These are phyloP conservation scores for Mortierella antarctica DNA, from an alignment of 192 early-diverging fungal genomes.

Conservation along the genomic window DNA sequence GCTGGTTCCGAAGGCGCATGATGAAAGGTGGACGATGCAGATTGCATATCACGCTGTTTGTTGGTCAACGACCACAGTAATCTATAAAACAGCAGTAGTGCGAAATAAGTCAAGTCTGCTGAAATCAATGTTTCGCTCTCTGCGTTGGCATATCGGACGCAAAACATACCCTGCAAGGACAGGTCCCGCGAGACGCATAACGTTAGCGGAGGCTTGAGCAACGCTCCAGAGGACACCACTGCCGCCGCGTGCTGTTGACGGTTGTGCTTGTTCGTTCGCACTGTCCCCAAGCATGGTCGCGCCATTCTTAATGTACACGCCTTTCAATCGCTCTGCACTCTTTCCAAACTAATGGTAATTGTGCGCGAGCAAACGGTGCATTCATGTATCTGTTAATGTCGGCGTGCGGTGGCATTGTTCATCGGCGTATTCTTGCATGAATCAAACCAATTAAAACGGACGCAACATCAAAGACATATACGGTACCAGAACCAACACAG, in stretches of 20 bases:
- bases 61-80: constrained; percentile 1
- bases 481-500: constrained; percentile 34
- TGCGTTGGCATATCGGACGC: background rate
- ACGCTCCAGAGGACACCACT: constrained; percentile 34
- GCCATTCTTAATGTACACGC: background rate
- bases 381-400: background rate
- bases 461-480: background rate
- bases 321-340: constrained; percentile 26
- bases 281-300: background rate
- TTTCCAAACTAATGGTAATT: constrained; percentile 18
- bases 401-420: no score
- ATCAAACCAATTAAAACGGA: background rate
- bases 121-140: background rate
- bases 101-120: no score
- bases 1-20: background rate
- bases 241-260: constrained; percentile 7
- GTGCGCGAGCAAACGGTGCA: background rate
- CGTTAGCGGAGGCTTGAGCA: constrained; percentile 27
- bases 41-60: background rate
- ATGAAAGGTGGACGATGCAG: background rate
- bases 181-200: constrained; percentile 36
- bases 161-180: constrained; percentile 32
- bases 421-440: background rate
- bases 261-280: background rate
- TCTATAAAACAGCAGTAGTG: background rate